Evolutionary conservation across 164 flowering plant genomes (phyloP).

Genomic region (Houttuynia cordata): DNA sequence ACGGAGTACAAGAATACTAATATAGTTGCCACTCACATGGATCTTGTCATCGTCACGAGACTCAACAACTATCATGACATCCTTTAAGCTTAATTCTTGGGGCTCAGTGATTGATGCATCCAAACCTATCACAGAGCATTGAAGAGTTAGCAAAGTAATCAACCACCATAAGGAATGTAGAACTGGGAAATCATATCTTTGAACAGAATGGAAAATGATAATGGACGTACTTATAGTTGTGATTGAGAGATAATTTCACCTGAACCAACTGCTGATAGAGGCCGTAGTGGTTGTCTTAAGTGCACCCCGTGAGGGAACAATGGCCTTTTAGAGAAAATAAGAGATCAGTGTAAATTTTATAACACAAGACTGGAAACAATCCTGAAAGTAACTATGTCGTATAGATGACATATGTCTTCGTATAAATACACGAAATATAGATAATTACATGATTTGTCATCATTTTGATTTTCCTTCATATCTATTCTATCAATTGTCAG

Average conservation of each 20-base stretch:
- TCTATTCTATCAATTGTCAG: too few relatives aligned
- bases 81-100: conserved; percentile 20
- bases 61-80: conserved; percentile 42
- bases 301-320: conserved; percentile 2
- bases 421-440: too few relatives aligned
- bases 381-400: too few relatives aligned
- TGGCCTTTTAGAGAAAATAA: neutral
- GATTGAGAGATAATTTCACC: conserved; percentile 21
- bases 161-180: neutral
- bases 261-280: conserved; percentile 34
- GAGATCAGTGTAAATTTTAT: neutral
- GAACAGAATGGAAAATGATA: too few relatives aligned
- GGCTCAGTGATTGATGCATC: conserved; percentile 37
- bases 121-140: conserved; percentile 25
- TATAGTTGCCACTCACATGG: conserved; percentile 21
- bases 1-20: neutral
- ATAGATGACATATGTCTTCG: too few relatives aligned
- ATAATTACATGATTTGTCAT: too few relatives aligned
- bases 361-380: too few relatives aligned
- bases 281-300: conserved; percentile 10
- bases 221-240: neutral
- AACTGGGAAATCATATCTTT: neutral
- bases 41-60: conserved; percentile 43
- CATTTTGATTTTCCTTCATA: too few relatives aligned
- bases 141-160: neutral